These are phyloP conservation scores for Talaromyces albobiverticillius DNA, from an alignment of 2,329 filamentous ascomycete species.

Conservation along the genomic window DNA sequence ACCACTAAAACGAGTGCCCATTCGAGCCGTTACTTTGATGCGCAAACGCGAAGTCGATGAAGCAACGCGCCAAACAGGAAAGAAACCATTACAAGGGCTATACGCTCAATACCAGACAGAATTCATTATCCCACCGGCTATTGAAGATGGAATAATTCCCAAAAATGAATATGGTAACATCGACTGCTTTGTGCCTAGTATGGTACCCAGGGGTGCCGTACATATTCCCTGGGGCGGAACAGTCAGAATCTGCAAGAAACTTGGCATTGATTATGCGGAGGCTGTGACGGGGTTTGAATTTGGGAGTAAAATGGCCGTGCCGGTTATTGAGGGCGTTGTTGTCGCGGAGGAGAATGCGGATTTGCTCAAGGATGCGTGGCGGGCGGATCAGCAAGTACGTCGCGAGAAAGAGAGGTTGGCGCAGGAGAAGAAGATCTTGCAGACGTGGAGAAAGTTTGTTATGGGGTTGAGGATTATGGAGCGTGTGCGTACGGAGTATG, in stretches of 20 bases:
- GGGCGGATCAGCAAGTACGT: conserved; percentile 71
- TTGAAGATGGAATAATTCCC: conserved; percentile 79
- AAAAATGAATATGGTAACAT: conserved; percentile 97
- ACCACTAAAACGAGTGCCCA: conserved; percentile 82
- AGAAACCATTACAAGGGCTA: conserved; percentile 81
- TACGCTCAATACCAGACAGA: conserved; percentile 85
- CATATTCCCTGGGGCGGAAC: conserved; percentile 79
- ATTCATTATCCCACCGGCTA: conserved; percentile 90
- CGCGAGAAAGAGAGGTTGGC: conserved; percentile 80
- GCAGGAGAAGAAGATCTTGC: conserved; percentile 68
- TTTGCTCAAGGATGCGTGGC: conserved; percentile 72
- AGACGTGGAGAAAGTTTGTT: conserved; percentile 81
- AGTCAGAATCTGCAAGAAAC: conserved; percentile 74
- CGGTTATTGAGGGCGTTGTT: conserved; percentile 86
- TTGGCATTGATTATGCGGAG: conserved; percentile 86
- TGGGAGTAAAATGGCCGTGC: conserved; percentile 88
- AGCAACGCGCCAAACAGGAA: conserved; percentile 71
- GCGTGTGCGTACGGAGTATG: conserved; percentile 73
- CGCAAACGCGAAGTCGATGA: conserved; percentile 87
- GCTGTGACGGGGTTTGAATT: conserved; percentile 97
- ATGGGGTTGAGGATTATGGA: conserved; percentile 81
- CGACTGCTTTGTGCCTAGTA: conserved; percentile 88
- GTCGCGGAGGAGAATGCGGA: conserved; percentile 77
- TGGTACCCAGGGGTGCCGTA: conserved; percentile 81
- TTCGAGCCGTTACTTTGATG: conserved; percentile 84